Conservation (phyloP, 139 green algal genomes). For the Chlamydomonas schloesseri region DNA sequence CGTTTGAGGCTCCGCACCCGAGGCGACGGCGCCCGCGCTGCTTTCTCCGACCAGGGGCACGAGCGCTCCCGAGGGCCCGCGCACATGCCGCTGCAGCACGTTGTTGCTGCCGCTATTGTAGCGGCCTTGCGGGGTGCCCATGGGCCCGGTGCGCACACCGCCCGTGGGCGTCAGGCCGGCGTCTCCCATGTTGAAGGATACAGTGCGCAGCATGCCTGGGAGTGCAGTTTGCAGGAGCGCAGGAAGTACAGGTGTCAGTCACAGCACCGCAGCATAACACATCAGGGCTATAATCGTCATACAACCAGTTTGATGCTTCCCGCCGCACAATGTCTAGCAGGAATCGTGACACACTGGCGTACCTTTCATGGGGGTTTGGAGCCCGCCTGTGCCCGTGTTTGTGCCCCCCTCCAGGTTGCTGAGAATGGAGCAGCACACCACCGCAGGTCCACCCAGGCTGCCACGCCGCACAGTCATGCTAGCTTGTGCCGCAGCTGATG, state of each 20-base stretch:
- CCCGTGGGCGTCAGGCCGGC: not conserved
- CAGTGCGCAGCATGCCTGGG: not conserved
- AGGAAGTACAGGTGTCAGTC: too few relatives aligned
- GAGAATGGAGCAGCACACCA: too few relatives aligned
- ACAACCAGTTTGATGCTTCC: too few relatives aligned
- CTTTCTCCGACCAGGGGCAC: not conserved
- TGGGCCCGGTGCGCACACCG: not conserved
- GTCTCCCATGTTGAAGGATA: not conserved
- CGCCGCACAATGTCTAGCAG: not conserved
- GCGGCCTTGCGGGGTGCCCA: too few relatives aligned
- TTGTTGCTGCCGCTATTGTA: not conserved
- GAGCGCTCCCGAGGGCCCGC: not conserved
- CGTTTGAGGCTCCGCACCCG: not conserved
- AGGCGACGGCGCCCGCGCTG: not conserved
- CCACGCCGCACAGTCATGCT: too few relatives aligned
- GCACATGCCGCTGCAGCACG: not conserved
- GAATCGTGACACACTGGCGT: too few relatives aligned
- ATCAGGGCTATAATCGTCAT: too few relatives aligned
- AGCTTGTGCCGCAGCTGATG: too few relatives aligned
- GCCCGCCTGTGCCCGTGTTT: not conserved
- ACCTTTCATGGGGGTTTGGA: not conserved
- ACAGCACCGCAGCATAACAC: too few relatives aligned
- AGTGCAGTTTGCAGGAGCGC: too few relatives aligned
- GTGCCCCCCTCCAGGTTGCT: not conserved
- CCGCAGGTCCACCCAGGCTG: too few relatives aligned